Evolutionary conservation across 768 basidiomycete species (phyloP).

Genomic region (Lepiota venenata): DNA sequence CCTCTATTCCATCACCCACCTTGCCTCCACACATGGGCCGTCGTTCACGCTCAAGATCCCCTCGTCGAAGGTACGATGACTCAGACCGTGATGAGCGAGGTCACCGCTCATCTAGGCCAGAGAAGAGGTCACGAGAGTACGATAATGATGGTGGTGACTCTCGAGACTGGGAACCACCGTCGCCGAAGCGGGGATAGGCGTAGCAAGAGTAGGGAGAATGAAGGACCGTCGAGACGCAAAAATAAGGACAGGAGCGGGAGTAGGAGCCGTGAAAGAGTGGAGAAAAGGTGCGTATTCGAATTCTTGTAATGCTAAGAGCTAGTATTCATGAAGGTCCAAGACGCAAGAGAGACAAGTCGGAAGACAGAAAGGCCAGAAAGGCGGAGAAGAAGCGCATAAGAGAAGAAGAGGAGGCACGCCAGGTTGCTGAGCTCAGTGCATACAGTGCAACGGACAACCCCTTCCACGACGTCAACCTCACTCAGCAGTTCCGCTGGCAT

Average conservation of each 20-base stretch:
- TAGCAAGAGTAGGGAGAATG: conserved; percentile 27
- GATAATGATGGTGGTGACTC: conserved; percentile 29
- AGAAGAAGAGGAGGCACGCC: conserved; percentile 88
- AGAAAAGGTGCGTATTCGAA: conserved; percentile 39
- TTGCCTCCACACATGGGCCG: conserved; percentile 33
- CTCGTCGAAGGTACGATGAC: conserved; percentile 39
- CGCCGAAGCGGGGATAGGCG: conserved; percentile 27
- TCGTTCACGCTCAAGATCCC: conserved; percentile 26
- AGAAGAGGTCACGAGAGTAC: conserved; percentile 20
- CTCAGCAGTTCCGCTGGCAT: conserved; percentile 97
- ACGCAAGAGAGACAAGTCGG: conserved; percentile 84
- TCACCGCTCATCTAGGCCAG: conserved; percentile 30
- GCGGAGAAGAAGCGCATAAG: conserved; percentile 81
- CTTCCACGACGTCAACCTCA: conserved; percentile 96
- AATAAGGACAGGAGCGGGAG: conserved; percentile 35
- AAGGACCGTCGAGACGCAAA: conserved; percentile 21
- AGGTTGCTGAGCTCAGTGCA: conserved; percentile 91
- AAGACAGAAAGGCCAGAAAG: conserved; percentile 80
- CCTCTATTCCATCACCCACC: no score
- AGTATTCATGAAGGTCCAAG: conserved; percentile 31
- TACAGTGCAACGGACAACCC: conserved; percentile 98
- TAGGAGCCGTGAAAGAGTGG: conserved; percentile 34
- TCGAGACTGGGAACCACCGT: conserved; percentile 23
- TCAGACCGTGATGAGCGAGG: conserved; percentile 32
- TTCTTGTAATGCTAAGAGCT: conserved; percentile 4